Evolutionary conservation across 2,329 filamentous ascomycete genomes (phyloP), one percentile per base, ranked within the genome.

Genomic region (Aspergillus sp.): DNA sequence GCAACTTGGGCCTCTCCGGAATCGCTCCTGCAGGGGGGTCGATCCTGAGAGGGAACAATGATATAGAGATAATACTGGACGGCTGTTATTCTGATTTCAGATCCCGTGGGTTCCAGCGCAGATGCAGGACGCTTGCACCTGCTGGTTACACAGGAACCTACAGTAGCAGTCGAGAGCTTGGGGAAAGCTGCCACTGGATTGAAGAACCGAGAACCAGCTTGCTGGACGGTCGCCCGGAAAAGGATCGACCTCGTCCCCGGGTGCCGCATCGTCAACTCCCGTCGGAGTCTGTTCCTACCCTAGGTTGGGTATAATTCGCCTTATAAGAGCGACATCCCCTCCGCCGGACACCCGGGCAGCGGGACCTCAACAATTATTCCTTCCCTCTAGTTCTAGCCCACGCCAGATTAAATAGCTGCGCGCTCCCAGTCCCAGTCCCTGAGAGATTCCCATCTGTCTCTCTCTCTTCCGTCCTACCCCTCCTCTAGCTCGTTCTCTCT

Each of bases 351-450:
- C 44, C 63, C 57, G 63, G 12, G 58, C 20, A 62, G 55, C 58
- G 58, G 60, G 56, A 58, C 62, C 63, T 64, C 63, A 64, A 65
- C 62, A 65, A 56, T 58, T 44, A 49, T 13, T 55, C 42, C 26
- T 48, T 55, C 42, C 30, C 56, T 47, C 26, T 30, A 30, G 26
- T 30, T 47, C 49, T 59, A 54, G 45, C 52, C 56, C 51, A 47
- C 36, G 52, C 18, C 18, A 44, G n/a, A 54, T 60, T 59, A 55
- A 63, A 63, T 59, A 63, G 50, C 48, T 48, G 43, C n/a, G 50
- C 39, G 42, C 32, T 34, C 59, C 43, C 49, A 32, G 20, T 42
- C 51, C 42, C 24, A 38, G 48, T 30, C 50, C 47, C 34, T 42
- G 30, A 30, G 36, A 30, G 34, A 49, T 34, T 17, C n/a, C n/a